Conservation (phyloP, 1,284 basidiomycete species). For the Cutaneotrichosporon spelunceum region DNA sequence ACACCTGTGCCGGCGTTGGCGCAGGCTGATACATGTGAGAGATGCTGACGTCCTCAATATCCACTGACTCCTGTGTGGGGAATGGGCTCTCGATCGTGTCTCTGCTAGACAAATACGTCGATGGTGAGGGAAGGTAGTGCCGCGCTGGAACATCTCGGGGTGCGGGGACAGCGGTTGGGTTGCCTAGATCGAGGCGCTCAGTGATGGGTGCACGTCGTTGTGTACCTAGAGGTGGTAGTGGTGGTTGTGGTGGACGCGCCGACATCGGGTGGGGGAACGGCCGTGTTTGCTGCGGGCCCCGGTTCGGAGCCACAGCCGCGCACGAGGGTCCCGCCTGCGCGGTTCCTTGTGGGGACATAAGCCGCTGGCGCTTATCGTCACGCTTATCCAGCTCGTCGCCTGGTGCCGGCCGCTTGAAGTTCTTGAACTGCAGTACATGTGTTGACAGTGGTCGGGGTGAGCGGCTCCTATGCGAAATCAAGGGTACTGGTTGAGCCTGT, state of each 20-base stretch:
- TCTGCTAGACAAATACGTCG: conserved; percentile 2
- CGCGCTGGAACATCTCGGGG: background rate
- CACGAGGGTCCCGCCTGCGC: background rate
- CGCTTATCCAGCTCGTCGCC: background rate
- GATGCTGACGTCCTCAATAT: background rate
- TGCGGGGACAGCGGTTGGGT: background rate
- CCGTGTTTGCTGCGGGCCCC: background rate
- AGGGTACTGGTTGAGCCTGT: background rate
- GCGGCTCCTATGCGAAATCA: background rate
- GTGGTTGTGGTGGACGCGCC: background rate
- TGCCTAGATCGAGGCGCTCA: background rate
- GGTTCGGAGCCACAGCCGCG: background rate
- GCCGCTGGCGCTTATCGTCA: background rate
- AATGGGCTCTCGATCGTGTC: conserved; percentile 8
- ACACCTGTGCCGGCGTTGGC: background rate
- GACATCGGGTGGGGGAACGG: background rate
- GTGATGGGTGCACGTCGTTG: background rate
- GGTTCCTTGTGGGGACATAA: background rate
- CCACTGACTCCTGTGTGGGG: background rate
- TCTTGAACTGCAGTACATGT: background rate
- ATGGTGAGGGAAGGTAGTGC: background rate
- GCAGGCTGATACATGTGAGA: background rate
- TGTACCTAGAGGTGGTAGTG: background rate
- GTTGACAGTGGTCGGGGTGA: conserved; percentile 1
- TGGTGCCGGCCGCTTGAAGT: background rate